Evolutionary conservation across 495 filamentous ascomycete species (phyloP), one percentile per base, ranked within the genome.

Genomic region (Penicillium subrubescens): DNA sequence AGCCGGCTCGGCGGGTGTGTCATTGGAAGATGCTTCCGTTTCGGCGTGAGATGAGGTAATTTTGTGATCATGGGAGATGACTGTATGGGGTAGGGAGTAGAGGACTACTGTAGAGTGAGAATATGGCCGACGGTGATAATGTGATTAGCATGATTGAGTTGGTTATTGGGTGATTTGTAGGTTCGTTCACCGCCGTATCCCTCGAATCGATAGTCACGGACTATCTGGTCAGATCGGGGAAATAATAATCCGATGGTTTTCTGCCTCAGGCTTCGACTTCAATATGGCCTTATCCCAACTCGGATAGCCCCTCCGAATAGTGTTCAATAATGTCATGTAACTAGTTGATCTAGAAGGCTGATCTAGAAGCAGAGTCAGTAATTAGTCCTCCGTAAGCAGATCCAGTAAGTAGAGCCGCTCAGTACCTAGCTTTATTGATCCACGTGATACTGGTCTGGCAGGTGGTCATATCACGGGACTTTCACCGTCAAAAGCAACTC

Each of bases 21-120:
- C 53, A 73, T 73, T 73, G 71, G 71, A 65, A 72, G 71, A 60
- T n/a, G 53, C 50, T 52, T 55, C 71, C 71, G 71, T 60, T 53
- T 53, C 59, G 59, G 39, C 34, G 53, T n/a, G 23, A 57, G 60
- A 71, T 71, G 62, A 66, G 66, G 65, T 71, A 71, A 67, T 61
- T 54, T 23, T 19, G 10, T 14, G 23, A 25, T 48, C 44, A 48
- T 48, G 8, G 21, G 8, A 25, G 44, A 4, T 17, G 37, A 12
- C 2, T 44, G 41, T 44, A 19, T 48, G 44, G 44, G 21, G 21
- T 48, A 48, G 23, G 44, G 44, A 23, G 44, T 12, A 48, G 25
- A 27, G 4, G 25, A 27, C 25, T 27, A 27, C 25, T 27, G 25
- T 27, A 27, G 25, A 27, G 25, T 27, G 25, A 10, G 31, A 33